Percentiles rank a stretch among this genome's conserved stretches.
phyloP scores from a whole-genome alignment of 1,284 basidiomycete genomes.

The Rhodotorula glutinis region DNA sequence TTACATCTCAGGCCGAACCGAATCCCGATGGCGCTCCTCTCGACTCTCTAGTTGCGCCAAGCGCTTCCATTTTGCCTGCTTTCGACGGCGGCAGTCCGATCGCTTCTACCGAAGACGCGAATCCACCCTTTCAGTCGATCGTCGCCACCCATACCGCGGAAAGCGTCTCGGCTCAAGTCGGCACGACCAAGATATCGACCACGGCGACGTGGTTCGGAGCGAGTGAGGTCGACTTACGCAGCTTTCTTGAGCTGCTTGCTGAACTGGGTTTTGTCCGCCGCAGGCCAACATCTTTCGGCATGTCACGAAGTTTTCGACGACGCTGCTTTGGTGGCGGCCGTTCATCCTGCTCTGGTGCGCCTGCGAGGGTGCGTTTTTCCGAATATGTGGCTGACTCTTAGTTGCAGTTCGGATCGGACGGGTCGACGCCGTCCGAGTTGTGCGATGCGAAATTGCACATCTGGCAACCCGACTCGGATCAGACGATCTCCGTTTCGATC shows the following conservation, averaged over 20 bases:
- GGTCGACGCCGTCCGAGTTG: background rate
- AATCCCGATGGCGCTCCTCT: no score
- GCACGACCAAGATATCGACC: background rate
- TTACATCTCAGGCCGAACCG: no score
- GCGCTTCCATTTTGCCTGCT: no score
- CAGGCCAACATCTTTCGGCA: slow-evolving; percentile 4
- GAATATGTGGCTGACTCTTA: no score
- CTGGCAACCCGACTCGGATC: slow-evolving; percentile 17
- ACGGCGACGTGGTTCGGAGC: slow-evolving; percentile 4
- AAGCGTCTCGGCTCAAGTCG: background rate
- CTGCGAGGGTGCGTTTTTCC: background rate
- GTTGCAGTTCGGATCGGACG: slow-evolving; percentile 14
- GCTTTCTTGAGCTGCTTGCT: no score
- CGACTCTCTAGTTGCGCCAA: no score
- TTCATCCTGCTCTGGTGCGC: slow-evolving; percentile 2
- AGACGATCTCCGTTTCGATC: slow-evolving; percentile 6
- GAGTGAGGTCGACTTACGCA: background rate
- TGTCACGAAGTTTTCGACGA: background rate
- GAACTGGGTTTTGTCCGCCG: no score
- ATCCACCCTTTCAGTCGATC: no score
- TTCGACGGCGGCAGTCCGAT: no score
- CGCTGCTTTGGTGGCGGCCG: background rate
- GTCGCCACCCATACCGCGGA: background rate
- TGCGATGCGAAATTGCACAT: slow-evolving; percentile 15
- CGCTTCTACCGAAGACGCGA: no score